These are phyloP conservation scores for Melastoma malabathricum DNA, from an alignment of 345 rosid species.

Conservation along the genomic window DNA sequence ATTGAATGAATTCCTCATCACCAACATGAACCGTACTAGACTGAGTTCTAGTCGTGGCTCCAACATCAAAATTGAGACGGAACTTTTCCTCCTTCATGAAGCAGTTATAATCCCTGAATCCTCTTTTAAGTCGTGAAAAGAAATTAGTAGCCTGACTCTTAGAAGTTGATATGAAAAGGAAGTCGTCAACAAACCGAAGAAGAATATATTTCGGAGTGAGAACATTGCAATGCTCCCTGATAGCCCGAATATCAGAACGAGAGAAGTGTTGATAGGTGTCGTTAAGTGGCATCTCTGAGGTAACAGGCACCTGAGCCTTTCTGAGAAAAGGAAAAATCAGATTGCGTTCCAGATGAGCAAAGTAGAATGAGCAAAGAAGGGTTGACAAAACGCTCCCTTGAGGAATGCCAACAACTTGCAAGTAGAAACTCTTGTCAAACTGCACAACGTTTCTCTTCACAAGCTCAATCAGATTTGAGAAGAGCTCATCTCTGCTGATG, in stretches of 20 bases:
- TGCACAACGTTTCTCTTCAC: constrained; percentile 48
- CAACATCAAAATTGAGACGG: constrained; percentile 47
- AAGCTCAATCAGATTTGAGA: constrained; percentile 33
- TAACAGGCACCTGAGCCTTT: constrained; percentile 14
- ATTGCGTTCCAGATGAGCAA: constrained; percentile 61
- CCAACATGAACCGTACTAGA: constrained; percentile 34
- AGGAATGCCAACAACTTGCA: constrained; percentile 58
- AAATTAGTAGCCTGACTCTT: constrained; percentile 46
- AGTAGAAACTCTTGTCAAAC: constrained; percentile 38
- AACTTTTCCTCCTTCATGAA: constrained; percentile 61
- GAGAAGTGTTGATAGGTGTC: constrained; percentile 1
- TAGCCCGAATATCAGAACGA: background rate
- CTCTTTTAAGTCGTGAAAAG: constrained; percentile 30
- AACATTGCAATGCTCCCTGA: constrained; percentile 10
- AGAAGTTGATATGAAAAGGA: constrained; percentile 69
- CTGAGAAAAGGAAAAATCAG: constrained; percentile 53
- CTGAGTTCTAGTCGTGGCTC: constrained; percentile 14
- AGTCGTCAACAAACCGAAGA: constrained; percentile 67
- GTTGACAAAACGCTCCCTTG: constrained; percentile 77
- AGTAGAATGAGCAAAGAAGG: constrained; percentile 66
- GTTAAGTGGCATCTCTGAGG: constrained; percentile 12
- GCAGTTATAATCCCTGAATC: constrained; percentile 69
- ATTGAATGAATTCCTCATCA: constrained; percentile 49
- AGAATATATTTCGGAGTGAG: constrained; percentile 28
- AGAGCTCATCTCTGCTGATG: constrained; percentile 21